Evolutionary conservation across 225 moss, liverwort and hornwort species (phyloP), one percentile per base, ranked within the genome.

Genomic region (Physcomitrium patens): DNA sequence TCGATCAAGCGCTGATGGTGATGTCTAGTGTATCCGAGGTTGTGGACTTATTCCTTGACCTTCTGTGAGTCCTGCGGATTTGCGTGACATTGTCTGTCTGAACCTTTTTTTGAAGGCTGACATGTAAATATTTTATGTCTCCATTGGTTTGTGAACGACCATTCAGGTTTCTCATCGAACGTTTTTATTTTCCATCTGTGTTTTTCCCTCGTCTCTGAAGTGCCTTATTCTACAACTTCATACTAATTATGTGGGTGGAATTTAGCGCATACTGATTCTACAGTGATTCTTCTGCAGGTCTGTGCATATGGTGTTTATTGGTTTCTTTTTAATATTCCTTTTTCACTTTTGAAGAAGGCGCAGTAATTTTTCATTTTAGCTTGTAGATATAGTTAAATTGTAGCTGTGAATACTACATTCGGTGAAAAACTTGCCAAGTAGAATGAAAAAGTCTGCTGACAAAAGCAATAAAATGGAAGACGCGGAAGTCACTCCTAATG

Each of bases 381-480:
- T 70, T 74, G 77, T 71, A 67, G 80, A 60, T 81, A 62, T 15
- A 22, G 8, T 37, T 37, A 12, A 13, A 17, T 69, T 59, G 0
- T 49, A 62, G 55, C 27, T 72, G 73, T 73, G 76, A 78, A 80
- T 66, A 76, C 26, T 41, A 59, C 31, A 74, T 67, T 62, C 70
- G 65, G 57, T 63, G 69, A 51, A 51, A 72, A 55, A 37, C 1
- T 5, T 10, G 57, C 15, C 2, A 12, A 56, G 77, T 0, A 37
- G 31, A 13, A 80, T 85, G 82, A 79, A 82, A 69, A 82, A 75
- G 59, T 56, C 79, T 54, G 56, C 71, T 24, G 87, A 80, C 55
- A 87, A 69, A 61, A 69, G 43, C 62, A 54, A 60, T 11, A 66
- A 42, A 20, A 87, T 87, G 87, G 87, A 80, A 53, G 74, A 11